Percentiles rank a stretch among this genome's conserved stretches.
Conservation (phyloP, 306 rosid species). For the Cucurbita argyrosperma region DNA sequence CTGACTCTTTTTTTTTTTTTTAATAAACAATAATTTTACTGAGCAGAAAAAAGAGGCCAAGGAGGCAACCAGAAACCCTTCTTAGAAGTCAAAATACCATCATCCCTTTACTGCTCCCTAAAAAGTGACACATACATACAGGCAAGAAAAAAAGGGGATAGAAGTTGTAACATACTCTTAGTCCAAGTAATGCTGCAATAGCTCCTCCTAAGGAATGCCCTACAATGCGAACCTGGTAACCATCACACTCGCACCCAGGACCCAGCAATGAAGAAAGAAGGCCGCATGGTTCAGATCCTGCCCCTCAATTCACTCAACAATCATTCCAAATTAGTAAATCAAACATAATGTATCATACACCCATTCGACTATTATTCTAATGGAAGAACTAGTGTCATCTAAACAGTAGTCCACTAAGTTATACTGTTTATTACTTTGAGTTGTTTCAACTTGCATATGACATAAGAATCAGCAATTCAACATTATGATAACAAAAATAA, state of each 20-base stretch:
- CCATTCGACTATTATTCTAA: background rate
- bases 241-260: constrained; percentile 68
- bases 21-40: background rate
- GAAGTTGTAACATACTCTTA: constrained; percentile 40
- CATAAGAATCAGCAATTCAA: background rate
- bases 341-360: background rate
- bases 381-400: background rate
- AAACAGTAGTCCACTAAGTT: background rate
- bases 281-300: constrained; percentile 54
- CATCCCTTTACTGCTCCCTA: background rate
- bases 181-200: constrained; percentile 69
- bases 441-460: background rate
- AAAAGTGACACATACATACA: background rate
- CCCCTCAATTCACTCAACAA: constrained; percentile 23
- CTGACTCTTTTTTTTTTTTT: background rate
- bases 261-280: constrained; percentile 74
- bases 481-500: background rate
- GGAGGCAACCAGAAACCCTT: background rate
- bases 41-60: background rate
- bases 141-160: background rate
- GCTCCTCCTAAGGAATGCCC: constrained; percentile 97
- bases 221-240: constrained; percentile 62
- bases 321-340: constrained; percentile 3
- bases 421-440: background rate
- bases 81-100: background rate